Percentiles rank a stretch among this genome's conserved stretches.
Conservation (phyloP, 2,329 filamentous ascomycete genomes). For the Shiraia sp. region DNA sequence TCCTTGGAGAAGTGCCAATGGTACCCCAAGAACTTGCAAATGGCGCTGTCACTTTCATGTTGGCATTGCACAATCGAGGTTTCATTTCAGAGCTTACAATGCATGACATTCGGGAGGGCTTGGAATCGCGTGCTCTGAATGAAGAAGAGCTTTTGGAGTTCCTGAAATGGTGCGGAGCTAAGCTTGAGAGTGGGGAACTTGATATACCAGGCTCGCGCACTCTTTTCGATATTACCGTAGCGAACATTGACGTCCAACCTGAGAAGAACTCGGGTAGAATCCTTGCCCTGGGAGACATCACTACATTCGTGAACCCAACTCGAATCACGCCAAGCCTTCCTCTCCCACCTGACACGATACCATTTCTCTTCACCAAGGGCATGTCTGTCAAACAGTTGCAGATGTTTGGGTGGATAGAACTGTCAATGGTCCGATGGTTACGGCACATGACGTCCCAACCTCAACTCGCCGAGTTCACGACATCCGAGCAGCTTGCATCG, state of each 20-base stretch:
- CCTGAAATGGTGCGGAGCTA: constrained; percentile 78
- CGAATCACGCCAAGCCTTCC: constrained; percentile 82
- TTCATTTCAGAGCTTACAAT: constrained; percentile 87
- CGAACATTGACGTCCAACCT: constrained; percentile 59
- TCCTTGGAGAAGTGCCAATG: constrained; percentile 86
- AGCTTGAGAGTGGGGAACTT: constrained; percentile 72
- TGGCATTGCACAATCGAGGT: constrained; percentile 79
- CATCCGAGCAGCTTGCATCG: constrained; percentile 72
- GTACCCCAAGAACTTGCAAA: constrained; percentile 76
- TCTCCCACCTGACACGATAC: constrained; percentile 78
- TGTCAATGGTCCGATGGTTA: constrained; percentile 86
- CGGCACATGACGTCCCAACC: constrained; percentile 69
- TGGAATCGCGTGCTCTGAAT: constrained; percentile 79
- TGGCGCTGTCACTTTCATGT: constrained; percentile 71
- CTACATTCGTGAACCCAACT: constrained; percentile 73
- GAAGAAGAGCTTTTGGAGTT: constrained; percentile 81
- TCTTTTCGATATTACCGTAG: constrained; percentile 80
- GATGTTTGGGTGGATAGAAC: constrained; percentile 80
- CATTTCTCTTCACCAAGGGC: constrained; percentile 77
- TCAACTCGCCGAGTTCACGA: constrained; percentile 65
- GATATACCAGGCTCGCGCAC: constrained; percentile 68
- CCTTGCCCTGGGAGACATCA: constrained; percentile 76
- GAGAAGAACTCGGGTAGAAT: constrained; percentile 66
- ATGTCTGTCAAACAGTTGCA: constrained; percentile 71
- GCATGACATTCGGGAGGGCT: constrained; percentile 79